These are phyloP conservation scores for Talaromyces sp. DNA, from an alignment of 2,329 filamentous ascomycete species.

Conservation along the genomic window DNA sequence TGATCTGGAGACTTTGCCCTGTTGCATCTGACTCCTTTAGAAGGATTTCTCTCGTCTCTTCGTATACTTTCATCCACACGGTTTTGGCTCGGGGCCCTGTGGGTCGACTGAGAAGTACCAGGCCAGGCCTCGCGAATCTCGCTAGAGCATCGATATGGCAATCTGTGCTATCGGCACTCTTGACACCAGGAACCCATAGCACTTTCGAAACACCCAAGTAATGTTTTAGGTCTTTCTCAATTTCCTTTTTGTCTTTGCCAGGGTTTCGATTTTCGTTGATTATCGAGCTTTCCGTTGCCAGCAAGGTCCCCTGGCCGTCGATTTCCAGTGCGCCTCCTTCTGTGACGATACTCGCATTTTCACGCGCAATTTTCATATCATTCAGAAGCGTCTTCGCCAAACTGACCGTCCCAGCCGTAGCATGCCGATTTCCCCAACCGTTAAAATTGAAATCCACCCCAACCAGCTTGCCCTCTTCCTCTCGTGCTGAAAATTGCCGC, in stretches of 20 bases:
- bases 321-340: slow-evolving; percentile 32
- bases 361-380: neutral
- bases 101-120: slow-evolving; percentile 25
- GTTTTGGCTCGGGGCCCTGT: slow-evolving; percentile 13
- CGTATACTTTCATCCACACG: slow-evolving; percentile 21
- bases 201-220: slow-evolving; percentile 26
- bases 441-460: neutral
- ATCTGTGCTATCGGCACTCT: slow-evolving; percentile 29
- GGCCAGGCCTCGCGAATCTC: slow-evolving; percentile 23
- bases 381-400: slow-evolving; percentile 9
- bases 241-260: slow-evolving; percentile 17
- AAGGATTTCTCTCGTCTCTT: slow-evolving; percentile 20
- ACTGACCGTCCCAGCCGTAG: neutral
- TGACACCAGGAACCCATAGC: slow-evolving; percentile 29
- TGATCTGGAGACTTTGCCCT: slow-evolving; percentile 19
- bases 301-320: slow-evolving; percentile 31
- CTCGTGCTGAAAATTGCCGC: neutral
- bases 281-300: slow-evolving; percentile 30
- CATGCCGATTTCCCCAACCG: neutral
- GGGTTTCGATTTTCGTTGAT: slow-evolving; percentile 26
- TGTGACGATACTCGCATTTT: slow-evolving; percentile 13
- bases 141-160: slow-evolving; percentile 29
- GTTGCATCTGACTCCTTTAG: slow-evolving; percentile 19
- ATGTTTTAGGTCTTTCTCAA: slow-evolving; percentile 23
- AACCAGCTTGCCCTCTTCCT: neutral